Evolutionary conservation across 1,139 yeast genomes (phyloP).

Genomic region (Sugiyamaella novakii): DNA sequence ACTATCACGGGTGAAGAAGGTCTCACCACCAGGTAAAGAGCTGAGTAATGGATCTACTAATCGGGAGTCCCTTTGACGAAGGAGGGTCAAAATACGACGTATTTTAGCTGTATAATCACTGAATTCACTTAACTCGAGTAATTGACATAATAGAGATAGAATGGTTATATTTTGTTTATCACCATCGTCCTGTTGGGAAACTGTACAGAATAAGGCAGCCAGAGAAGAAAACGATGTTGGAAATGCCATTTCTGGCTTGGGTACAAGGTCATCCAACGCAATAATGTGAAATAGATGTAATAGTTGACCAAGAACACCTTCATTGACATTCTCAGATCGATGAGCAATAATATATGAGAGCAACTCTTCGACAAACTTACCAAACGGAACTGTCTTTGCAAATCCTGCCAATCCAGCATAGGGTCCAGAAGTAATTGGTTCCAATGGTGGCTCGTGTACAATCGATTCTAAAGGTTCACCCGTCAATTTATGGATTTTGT

Average conservation of each 20-base stretch:
- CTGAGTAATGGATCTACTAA: constrained; percentile 13
- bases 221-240: constrained; percentile 14
- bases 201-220: constrained; percentile 2
- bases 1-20: constrained; percentile 8
- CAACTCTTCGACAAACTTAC: constrained; percentile 34
- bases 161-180: constrained; percentile 21
- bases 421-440: constrained; percentile 39
- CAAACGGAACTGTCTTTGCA: constrained; percentile 42
- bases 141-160: constrained; percentile 14
- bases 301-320: constrained; percentile 57
- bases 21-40: neutral
- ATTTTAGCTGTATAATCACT: constrained; percentile 23
- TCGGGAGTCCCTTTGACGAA: constrained; percentile 18
- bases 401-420: constrained; percentile 41
- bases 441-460: constrained; percentile 43
- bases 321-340: constrained; percentile 49
- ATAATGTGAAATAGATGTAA: constrained; percentile 73
- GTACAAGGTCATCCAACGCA: constrained; percentile 35
- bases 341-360: constrained; percentile 28
- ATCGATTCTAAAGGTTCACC: constrained; percentile 34
- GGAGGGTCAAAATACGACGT: constrained; percentile 23
- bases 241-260: constrained; percentile 4
- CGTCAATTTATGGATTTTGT: constrained; percentile 41
- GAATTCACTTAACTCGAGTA: constrained; percentile 11
- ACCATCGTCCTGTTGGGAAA: constrained; percentile 1